Evolutionary conservation across 2,329 filamentous ascomycete genomes (phyloP), one percentile per base, ranked within the genome.

Genomic region (Paraconiothyrium brasiliense): DNA sequence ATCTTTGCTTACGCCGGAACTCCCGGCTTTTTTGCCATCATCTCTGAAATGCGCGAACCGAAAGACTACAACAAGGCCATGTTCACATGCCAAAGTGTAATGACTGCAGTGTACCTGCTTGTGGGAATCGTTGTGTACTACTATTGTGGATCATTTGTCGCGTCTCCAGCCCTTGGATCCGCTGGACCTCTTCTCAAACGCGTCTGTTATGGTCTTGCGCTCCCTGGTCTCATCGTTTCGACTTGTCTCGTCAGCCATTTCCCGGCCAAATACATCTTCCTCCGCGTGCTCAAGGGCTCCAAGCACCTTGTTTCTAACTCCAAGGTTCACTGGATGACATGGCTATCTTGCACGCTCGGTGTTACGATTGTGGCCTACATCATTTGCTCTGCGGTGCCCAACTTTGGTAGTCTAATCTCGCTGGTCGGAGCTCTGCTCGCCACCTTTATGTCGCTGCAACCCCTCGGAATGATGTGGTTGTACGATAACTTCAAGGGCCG

Each of bases 231-330:
- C 11, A 59, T 59, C 34, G 57, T 47, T 37, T 51, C 50, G 14
- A 58, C 50, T 7, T 56, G 50, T 20, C 57, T 62, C 14, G 44
- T 59, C n/a, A 50, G 46, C 35, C 46, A 54, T 54, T 58, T 43
- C 20, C 47, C 60, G 2, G 52, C 57, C 16, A 63, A 63, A 10
- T 60, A 60, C 39, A 34, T 63, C 9, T 88, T 89, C 41, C 90
- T 90, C 13, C 91, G 91, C 62, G 80, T 91, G 54, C 86, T 92
- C 57, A 87, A 88, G 0, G 89, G 89, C 59, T 88, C 90, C 1
- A 14, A 90, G 91, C 67, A 88, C 89, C 72, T 87, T 84, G 39
- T 47, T 13, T 48, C 52, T 5, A 63, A 63, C 57, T 49, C 57
- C 5, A 27, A 35, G 11, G 37, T 44, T 1, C 60, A 63, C 24